Evolutionary conservation across 495 filamentous ascomycete genomes (phyloP), one percentile per base, ranked within the genome.

Genomic region (Hypoxylon intermedium): DNA sequence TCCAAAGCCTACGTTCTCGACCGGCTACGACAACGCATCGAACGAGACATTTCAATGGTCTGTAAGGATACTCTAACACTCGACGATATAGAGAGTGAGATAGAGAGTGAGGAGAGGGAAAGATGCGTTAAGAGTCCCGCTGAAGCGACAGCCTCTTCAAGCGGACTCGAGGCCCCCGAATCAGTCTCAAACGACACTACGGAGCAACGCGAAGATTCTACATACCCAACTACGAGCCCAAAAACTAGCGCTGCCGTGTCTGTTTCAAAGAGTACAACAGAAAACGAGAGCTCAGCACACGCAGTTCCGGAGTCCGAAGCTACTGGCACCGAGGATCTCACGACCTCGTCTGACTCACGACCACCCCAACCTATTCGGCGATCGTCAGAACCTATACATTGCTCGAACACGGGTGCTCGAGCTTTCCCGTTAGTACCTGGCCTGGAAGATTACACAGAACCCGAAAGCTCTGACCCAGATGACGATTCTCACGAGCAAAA

Each of bases 41-140:
- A 76, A 36, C 60, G 49, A 19, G 78, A 79, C 56, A 72, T 81
- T 19, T 73, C 74, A 31, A 75, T 70, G 67, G 60, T 79, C 19
- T 79, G 75, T 37, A 74, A 74, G 40, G 77, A 81, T 52, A 77
- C 78, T 2, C 72, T 75, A 49, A 73, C 70, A 9, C 67, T 79
- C 21, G 69, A 77, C 23, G 74, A 76, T 46, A 66, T 67, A 41
- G 74, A 75, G 9, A 62, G 72, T 16, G 64, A 73, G 7, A 45
- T 67, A 19, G 36, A 21, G 20, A 47, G 58, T 20, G 16, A 20
- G 3, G 38, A 52, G 26, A 45, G 45, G 19, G 18, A n/a, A 12
- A 34, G 30, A 30, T 23, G 38, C 12, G 36, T 58, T 9, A 45
- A 19, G 46, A 62, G 13, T 13, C 64, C 30, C 16, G 40, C 45